Conservation (phyloP, 23 red algal species). For the Gracilariopsis chorda region DNA sequence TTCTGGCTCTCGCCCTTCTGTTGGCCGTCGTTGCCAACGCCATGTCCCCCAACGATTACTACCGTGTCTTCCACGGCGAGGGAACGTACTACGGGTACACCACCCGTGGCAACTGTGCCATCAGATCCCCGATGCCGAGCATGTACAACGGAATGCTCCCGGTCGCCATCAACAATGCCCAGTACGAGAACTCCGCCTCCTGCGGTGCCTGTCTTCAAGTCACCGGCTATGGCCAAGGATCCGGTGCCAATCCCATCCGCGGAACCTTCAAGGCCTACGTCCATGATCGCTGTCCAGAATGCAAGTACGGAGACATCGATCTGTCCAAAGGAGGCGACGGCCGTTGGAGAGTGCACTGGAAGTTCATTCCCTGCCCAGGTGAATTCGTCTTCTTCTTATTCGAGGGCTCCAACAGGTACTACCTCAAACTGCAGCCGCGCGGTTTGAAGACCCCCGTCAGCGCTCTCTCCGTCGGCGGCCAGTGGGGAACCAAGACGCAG, state of each 20-base stretch:
- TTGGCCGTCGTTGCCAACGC: too few species aligned
- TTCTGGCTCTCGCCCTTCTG: too few species aligned
- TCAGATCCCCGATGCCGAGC: neutral
- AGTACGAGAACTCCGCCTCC: constrained; percentile 22
- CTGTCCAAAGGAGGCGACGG: constrained; percentile 39
- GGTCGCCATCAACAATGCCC: constrained; percentile 32
- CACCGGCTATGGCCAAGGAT: constrained; percentile 16
- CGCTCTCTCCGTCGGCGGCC: neutral
- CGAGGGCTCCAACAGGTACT: constrained; percentile 36
- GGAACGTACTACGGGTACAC: constrained; percentile 61
- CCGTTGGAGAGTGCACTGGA: constrained; percentile 43
- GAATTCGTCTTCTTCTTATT: constrained; percentile 21
- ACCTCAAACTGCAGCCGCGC: constrained; percentile 41
- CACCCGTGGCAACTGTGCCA: constrained; percentile 23
- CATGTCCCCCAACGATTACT: neutral
- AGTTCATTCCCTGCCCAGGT: constrained; percentile 35
- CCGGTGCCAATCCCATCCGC: constrained; percentile 11
- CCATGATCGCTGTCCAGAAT: constrained; percentile 39
- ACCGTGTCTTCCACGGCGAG: constrained; percentile 12
- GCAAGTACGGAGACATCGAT: constrained; percentile 46
- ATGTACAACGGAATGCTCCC: constrained; percentile 43
- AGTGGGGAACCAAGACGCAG: neutral
- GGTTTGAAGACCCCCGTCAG: neutral
- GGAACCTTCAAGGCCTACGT: constrained; percentile 24
- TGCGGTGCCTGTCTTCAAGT: constrained; percentile 46